phyloP scores from a whole-genome alignment of 2,329 filamentous ascomycete species.

The Fusarium marasasianum region DNA sequence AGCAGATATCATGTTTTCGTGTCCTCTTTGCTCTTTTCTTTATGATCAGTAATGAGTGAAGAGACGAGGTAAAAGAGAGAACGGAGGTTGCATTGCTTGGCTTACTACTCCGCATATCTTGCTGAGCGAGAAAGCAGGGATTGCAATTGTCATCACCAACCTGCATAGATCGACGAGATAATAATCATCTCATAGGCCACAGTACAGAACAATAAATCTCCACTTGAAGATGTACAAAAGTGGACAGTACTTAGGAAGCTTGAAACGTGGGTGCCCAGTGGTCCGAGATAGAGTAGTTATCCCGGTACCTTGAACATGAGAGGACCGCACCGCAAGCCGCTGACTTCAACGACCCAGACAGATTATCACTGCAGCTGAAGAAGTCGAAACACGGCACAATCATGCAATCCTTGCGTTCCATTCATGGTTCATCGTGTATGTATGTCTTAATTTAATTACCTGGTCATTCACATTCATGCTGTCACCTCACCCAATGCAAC shows the following conservation, averaged over 20 bases:
- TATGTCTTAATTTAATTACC: not conserved
- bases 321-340: not conserved
- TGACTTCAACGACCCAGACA: not conserved
- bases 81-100: not conserved
- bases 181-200: not conserved
- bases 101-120: not conserved
- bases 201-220: not conserved
- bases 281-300: not conserved
- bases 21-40: not conserved
- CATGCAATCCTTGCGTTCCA: not conserved
- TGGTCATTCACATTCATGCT: not conserved
- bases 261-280: not conserved
- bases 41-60: not conserved
- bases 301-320: not conserved
- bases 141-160: slow-evolving; percentile 2
- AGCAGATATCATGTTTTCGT: not conserved
- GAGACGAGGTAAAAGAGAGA: not conserved
- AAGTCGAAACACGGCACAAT: not conserved
- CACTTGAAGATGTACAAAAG: not conserved
- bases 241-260: not conserved
- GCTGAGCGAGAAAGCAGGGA: not conserved
- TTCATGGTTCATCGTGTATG: not conserved
- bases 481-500: not conserved
- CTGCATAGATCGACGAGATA: not conserved
- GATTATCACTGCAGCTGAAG: not conserved